Base-by-base conservation (phyloP, 805 yeast species). In the Schizosaccharomyces osmophilus region DNA sequence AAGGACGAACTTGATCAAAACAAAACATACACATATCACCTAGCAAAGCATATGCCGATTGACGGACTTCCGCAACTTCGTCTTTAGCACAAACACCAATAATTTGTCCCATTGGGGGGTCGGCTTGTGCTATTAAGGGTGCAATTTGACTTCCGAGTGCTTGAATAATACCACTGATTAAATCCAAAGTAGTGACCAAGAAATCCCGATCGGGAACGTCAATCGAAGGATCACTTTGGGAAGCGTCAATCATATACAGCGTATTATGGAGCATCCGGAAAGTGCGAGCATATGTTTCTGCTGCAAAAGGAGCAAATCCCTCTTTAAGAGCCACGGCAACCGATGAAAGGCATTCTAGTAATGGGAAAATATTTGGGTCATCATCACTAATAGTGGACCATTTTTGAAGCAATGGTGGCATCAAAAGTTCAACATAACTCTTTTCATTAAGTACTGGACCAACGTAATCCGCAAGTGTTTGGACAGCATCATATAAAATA, bases 121-220 rank as follows among this genome's bases (percentile, higher is more conserved):
- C 61, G 26, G 65, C 59, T 19, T 58, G 60, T 8, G 36, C 19
- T 6, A 65, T 59, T 13, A 63, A 60, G 11, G 62, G 64, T 9
- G 67, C 65, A 62, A 72, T 68, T 60, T 73, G 74, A 29, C 68
- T 66, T 15, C 85, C 85, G 62, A 93, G 76, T 0, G 97, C 97
- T 73, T 90, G 97, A 26, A 88, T 83, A 62, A 93, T 73, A 2
- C 98, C 98, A 71, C 90, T 97, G 39, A 93, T 78, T 67, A 93
- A 76, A 69, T 93, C 98, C 48, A 93, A 70, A 1, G 96, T 81
- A 0, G 97, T 87, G 42, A 90, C 87, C 63, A 87, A 78, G 67
- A 89, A 88, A 70, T 89, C 97, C 68, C 84, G 85, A 68, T 93
- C 97, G 0, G 95, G 95, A 59, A 82, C 75, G 11, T 75, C 74